Evolutionary conservation across 1,284 basidiomycete genomes (phyloP), one percentile per base, ranked within the genome.

Genomic region (Boletus albobrunnescens): DNA sequence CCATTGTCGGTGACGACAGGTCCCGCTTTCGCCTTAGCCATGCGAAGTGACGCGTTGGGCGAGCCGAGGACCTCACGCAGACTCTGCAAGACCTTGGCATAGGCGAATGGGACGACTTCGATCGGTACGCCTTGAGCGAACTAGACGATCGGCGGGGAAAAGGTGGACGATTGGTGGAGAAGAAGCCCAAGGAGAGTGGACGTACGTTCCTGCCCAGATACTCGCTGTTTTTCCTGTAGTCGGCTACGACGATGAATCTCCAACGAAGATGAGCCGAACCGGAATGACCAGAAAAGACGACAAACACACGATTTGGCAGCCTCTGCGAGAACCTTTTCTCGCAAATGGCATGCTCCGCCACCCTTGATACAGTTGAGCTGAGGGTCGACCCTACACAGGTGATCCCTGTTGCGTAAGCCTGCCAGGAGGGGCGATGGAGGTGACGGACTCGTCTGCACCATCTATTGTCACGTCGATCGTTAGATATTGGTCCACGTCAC

Each of bases 281-380:
- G 31, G 6, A 17, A 30, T 9, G 6, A 17, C 5, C n/a, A 23
- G 7, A 1, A 11, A 11, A 32, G 1, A n/a, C 3, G 30, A 38
- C 26, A 28, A 24, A 49, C 44, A 46, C 47, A 88, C 77, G 85
- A 91, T 57, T 81, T 80, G n/a, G 96, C 94, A 16, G 93, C 93
- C 67, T 98, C 95, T 3, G 93, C 94, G 16, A 99, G 79, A 3
- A 99, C 94, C 70, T 99, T 99, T 71, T 99, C 96, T 30, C 94
- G 82, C 28, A 99, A 71, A 60, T 99, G 96, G 68, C 95, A 98
- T 1, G 94, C 95, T 10, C 95, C 95, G 47, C 95, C 95, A 12
- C 95, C 95, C 71, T 99, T 99, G 74, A 99, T 95, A 52, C 90
- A 90, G 72, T 99, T 96, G 45, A 99, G 75, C 32, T 83, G 71